Conservation (phyloP, 2,329 filamentous ascomycete genomes). For the Exophiala xenobiotica region DNA sequence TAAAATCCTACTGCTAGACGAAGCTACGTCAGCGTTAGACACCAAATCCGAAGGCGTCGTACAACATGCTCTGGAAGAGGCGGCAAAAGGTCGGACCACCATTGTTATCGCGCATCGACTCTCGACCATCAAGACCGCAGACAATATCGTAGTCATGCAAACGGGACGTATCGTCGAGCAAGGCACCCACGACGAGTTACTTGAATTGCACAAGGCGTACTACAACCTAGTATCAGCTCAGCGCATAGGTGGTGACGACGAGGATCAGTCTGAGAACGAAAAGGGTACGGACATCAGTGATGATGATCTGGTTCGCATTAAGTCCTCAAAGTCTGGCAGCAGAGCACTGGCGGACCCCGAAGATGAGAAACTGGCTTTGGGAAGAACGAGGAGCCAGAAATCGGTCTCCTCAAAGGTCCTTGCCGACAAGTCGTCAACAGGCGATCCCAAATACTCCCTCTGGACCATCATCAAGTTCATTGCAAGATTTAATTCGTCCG, state of each 20-base stretch:
- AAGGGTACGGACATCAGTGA: conserved; percentile 33
- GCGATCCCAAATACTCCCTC: conserved; percentile 62
- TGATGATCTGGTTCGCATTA: conserved; percentile 35
- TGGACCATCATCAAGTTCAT: conserved; percentile 78
- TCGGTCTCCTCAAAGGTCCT: conserved; percentile 70
- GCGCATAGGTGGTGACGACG: conserved; percentile 64
- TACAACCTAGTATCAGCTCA: conserved; percentile 85
- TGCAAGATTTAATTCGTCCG: conserved; percentile 71
- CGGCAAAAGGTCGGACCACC: conserved; percentile 82
- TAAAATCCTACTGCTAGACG: conserved; percentile 87
- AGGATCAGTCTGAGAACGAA: conserved; percentile 35
- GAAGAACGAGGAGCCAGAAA: conserved; percentile 50
- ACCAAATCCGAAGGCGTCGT: conserved; percentile 94
- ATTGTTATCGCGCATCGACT: conserved; percentile 95
- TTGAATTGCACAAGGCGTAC: conserved; percentile 72
- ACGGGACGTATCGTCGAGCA: conserved; percentile 86
- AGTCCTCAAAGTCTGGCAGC: conserved; percentile 35
- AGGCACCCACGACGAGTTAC: conserved; percentile 78
- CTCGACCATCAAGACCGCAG: conserved; percentile 88
- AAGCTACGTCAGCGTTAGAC: conserved; percentile 90
- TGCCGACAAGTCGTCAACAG: conserved; percentile 53
- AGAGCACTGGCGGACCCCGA: conserved; percentile 32
- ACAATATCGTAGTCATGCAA: conserved; percentile 94
- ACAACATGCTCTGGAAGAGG: conserved; percentile 85
- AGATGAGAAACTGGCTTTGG: conserved; percentile 37